Evolutionary conservation across 2,329 filamentous ascomycete genomes (phyloP).

Genomic region (Cytospora leucostoma): DNA sequence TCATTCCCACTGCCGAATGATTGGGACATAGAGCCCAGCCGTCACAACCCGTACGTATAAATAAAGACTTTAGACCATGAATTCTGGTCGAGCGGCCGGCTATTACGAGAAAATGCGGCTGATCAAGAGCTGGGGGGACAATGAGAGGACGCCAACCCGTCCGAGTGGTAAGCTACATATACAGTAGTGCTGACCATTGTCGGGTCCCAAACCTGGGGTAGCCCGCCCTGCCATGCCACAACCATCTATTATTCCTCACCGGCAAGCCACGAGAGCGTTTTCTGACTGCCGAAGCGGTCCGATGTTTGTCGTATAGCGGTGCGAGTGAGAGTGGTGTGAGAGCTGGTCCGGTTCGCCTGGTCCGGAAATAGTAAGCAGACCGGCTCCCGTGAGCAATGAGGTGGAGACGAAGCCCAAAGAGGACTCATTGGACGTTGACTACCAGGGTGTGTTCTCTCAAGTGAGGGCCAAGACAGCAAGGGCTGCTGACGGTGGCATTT

Average conservation of each 20-base stretch:
- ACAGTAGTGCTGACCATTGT: conserved; percentile 15
- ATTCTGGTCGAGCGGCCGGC: not conserved
- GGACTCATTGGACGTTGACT: not conserved
- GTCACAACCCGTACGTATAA: not conserved
- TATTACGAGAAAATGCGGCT: conserved; percentile 15
- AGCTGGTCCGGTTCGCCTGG: not conserved
- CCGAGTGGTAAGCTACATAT: conserved; percentile 2
- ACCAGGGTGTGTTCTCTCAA: not conserved
- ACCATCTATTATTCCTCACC: not conserved
- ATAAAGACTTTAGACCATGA: not conserved
- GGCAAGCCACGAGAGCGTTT: not conserved
- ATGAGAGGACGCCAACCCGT: conserved; percentile 8
- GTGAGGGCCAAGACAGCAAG: not conserved
- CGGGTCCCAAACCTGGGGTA: conserved; percentile 17
- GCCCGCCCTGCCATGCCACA: not conserved
- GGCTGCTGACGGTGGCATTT: not conserved
- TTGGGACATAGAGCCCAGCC: not conserved
- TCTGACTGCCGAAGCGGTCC: conserved; percentile 4
- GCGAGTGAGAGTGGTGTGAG: not conserved
- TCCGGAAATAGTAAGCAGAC: conserved; percentile 11
- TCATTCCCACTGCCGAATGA: no score
- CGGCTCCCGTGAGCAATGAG: conserved; percentile 11
- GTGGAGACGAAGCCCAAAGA: conserved; percentile 2
- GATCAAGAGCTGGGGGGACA: not conserved
- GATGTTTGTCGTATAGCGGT: not conserved